Conservation (phyloP, 176 grass and related monocot species). For the Paspalum notatum region DNA sequence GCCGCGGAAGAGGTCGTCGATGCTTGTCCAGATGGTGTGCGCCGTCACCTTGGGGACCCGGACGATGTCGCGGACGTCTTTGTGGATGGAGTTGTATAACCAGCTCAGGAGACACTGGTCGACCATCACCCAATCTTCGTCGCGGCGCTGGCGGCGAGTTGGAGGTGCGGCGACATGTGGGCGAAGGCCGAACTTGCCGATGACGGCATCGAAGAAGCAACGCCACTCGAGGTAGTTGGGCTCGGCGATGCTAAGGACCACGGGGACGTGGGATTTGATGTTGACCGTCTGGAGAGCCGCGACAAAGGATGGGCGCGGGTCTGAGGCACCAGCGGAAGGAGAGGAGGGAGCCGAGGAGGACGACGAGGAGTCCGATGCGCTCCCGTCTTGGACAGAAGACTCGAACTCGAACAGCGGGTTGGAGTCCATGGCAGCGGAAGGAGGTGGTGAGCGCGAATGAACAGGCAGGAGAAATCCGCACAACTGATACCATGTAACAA, state of each 20-base stretch:
- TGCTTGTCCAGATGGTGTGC: background rate
- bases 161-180: fast-evolving
- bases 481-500: too few relatives aligned
- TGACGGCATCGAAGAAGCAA: background rate
- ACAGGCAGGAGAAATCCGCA: too few relatives aligned
- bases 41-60: background rate
- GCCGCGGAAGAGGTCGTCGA: background rate
- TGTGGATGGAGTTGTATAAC: background rate
- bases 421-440: background rate
- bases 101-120: background rate
- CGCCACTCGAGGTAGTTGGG: background rate
- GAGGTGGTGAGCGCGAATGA: too few relatives aligned
- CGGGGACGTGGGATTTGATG: background rate
- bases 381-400: background rate
- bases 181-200: background rate
- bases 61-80: background rate
- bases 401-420: background rate
- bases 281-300: background rate
- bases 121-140: fast-evolving
- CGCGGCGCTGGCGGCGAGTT: fast-evolving
- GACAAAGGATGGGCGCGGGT: too few relatives aligned
- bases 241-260: background rate
- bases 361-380: background rate
- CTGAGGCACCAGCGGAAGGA: too few relatives aligned
- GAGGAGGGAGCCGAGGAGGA: background rate